phyloP scores from a whole-genome alignment of 1,284 basidiomycete genomes.

The Cryptococcus sp. region DNA sequence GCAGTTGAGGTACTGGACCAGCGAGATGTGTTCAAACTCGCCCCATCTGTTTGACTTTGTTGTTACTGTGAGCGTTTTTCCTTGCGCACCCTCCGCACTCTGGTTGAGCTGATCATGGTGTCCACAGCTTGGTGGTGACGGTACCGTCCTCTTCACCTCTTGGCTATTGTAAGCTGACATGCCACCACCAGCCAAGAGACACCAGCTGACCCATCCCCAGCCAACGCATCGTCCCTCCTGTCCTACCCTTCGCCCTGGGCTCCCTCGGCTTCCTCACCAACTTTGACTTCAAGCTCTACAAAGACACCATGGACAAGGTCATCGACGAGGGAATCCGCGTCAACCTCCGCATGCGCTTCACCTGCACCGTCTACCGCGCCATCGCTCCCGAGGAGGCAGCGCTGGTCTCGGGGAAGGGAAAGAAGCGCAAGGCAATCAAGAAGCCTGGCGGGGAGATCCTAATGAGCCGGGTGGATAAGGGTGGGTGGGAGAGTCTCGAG shows the following conservation, averaged over 20 bases:
- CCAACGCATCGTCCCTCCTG: slow-evolving; percentile 95
- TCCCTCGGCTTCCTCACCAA: slow-evolving; percentile 98
- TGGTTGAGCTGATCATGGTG: slow-evolving; percentile 4
- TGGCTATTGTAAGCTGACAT: slow-evolving; percentile 75
- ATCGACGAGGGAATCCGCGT: slow-evolving; percentile 93
- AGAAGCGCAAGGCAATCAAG: slow-evolving; percentile 76
- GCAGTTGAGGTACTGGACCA: slow-evolving; percentile 95
- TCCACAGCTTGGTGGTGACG: slow-evolving; percentile 86
- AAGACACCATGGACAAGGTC: slow-evolving; percentile 80
- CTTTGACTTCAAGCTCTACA: slow-evolving; percentile 89
- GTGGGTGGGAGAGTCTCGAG: slow-evolving; percentile 92
- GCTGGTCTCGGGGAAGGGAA: slow-evolving; percentile 44
- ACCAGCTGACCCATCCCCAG: slow-evolving; percentile 17
- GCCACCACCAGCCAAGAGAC: background rate
- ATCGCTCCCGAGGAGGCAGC: slow-evolving; percentile 63
- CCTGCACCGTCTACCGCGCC: slow-evolving; percentile 94
- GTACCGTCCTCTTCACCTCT: slow-evolving; percentile 97
- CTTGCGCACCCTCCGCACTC: background rate
- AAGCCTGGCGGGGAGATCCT: slow-evolving; percentile 89
- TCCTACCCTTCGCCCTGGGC: slow-evolving; percentile 95
- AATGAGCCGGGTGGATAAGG: slow-evolving; percentile 81
- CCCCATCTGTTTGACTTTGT: slow-evolving; percentile 98
- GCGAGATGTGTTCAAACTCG: slow-evolving; percentile 87
- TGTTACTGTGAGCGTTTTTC: slow-evolving; percentile 67
- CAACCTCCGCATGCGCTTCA: slow-evolving; percentile 98